Base-by-base conservation (phyloP, 225 moss, liverwort and hornwort genomes). In the Lunularia cruciata region DNA sequence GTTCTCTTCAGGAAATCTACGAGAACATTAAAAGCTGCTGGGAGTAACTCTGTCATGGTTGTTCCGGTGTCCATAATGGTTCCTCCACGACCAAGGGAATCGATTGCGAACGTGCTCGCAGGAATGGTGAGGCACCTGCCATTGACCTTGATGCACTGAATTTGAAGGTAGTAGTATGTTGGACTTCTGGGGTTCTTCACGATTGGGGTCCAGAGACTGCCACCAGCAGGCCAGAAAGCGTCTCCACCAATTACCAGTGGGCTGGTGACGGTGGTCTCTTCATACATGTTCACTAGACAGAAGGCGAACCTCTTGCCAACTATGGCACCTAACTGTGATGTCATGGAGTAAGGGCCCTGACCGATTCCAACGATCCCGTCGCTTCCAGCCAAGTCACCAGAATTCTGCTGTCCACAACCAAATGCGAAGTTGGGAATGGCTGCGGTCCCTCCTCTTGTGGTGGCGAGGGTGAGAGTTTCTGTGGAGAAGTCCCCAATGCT, bases 321-420 rank as follows among this genome's bases (percentile, higher is more conserved):
- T 26, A 60, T 4, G 6, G 20, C 19, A 4, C 73, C 45, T 22
- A 84, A 35, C 52, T 84, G 84, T 3, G 72, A 72, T n/a, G 84
- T 61, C 16, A 84, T 31, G 8, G 84, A 81, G 20, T 78, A 51
- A 0, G 28, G 39, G 10, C 84, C 81, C 45, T 54, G 62, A 8
- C 81, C 81, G 11, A 84, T 52, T 12, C 84, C 84, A 3, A 81
- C 14, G 22, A 84, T n/a, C 6, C 84, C 84, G 40, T 84, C 78
- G 6, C 27, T 54, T 36, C 65, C 74, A 14, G 64, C 22, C 52
- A 81, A 66, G 20, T 49, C 72, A 0, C 72, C 77, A 32, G 18
- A 57, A 18, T 72, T 70, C n/a, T 70, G 56, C 1, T 57, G 42
- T 30, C 75, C 80, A 25, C 84, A 84, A 28, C 84, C 81, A 59